These are phyloP conservation scores for Backusella mclennaniae DNA, from an alignment of 192 early-diverging fungal genomes.

Conservation along the genomic window DNA sequence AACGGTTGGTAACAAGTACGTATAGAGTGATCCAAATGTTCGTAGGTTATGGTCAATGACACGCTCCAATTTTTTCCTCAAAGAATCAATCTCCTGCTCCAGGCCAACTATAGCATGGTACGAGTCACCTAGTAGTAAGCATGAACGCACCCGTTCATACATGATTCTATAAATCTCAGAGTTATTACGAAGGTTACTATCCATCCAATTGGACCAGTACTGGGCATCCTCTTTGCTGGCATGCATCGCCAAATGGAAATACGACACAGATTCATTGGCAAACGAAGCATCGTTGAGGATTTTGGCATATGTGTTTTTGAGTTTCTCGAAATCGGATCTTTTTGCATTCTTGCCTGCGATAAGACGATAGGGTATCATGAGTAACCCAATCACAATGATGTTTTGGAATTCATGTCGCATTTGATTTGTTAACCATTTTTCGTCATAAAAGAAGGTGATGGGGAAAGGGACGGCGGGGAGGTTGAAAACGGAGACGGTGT, in stretches of 20 bases:
- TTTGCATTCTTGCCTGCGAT: conserved; percentile 40
- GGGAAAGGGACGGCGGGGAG: conserved; percentile 2
- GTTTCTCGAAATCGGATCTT: conserved; percentile 36
- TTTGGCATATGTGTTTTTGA: conserved; percentile 39
- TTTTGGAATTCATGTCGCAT: conserved; percentile 47
- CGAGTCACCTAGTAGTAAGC: not conserved
- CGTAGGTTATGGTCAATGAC: conserved; percentile 17
- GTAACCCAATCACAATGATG: conserved; percentile 35
- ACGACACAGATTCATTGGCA: conserved; percentile 7
- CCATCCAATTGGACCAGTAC: conserved; percentile 22
- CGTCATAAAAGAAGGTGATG: conserved; percentile 37
- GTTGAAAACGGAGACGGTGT: not conserved
- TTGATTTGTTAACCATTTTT: conserved; percentile 35
- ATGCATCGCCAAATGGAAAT: conserved; percentile 15
- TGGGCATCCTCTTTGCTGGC: conserved; percentile 1
- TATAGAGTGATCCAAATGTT: conserved; percentile 17
- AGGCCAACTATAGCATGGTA: conserved; percentile 7
- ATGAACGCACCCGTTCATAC: conserved; percentile 9
- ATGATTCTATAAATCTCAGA: conserved; percentile 17
- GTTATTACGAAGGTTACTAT: conserved; percentile 15
- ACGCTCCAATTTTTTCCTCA: conserved; percentile 14
- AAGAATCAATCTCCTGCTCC: conserved; percentile 10
- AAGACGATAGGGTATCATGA: conserved; percentile 39
- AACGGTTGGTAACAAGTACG: conserved; percentile 2
- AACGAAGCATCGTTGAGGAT: conserved; percentile 35